Conservation (phyloP, 2,329 filamentous ascomycete genomes). For the Ophiostoma quercus region DNA sequence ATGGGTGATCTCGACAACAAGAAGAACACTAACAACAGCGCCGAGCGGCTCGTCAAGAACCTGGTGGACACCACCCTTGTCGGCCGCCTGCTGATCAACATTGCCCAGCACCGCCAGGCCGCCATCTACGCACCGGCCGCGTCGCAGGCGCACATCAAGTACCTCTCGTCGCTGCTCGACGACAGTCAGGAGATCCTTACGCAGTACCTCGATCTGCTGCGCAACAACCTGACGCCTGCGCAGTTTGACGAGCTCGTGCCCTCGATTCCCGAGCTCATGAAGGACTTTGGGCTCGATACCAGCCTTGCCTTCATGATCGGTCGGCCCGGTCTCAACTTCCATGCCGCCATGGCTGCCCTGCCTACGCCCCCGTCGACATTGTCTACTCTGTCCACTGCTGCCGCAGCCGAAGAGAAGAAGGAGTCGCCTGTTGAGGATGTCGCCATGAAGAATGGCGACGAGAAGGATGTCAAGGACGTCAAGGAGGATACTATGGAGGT, state of each 20-base stretch:
- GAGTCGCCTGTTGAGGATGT: background rate
- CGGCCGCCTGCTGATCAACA: constrained; percentile 77
- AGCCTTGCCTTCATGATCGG: constrained; percentile 80
- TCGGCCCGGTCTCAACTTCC: constrained; percentile 65
- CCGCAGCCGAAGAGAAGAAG: constrained; percentile 2
- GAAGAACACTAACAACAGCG: constrained; percentile 43
- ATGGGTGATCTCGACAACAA: constrained; percentile 60
- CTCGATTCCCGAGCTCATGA: constrained; percentile 65
- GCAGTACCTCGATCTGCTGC: constrained; percentile 85
- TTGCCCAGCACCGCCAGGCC: constrained; percentile 85
- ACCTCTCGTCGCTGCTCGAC: constrained; percentile 80
- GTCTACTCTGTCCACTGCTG: background rate
- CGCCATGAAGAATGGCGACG: background rate
- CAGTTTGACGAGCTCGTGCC: constrained; percentile 79
- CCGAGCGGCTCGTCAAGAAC: constrained; percentile 72
- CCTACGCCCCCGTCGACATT: background rate
- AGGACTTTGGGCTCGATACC: constrained; percentile 72
- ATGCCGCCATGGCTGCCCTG: constrained; percentile 37
- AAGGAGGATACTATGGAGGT: background rate
- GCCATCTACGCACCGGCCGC: constrained; percentile 72
- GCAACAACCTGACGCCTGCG: constrained; percentile 67
- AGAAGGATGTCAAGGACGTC: background rate
- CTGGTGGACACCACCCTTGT: constrained; percentile 73
- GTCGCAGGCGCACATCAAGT: constrained; percentile 75
- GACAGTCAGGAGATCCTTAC: constrained; percentile 79